These are phyloP conservation scores for Solanum habrochaites DNA, from an alignment of 257 asterid genomes.

Conservation along the genomic window DNA sequence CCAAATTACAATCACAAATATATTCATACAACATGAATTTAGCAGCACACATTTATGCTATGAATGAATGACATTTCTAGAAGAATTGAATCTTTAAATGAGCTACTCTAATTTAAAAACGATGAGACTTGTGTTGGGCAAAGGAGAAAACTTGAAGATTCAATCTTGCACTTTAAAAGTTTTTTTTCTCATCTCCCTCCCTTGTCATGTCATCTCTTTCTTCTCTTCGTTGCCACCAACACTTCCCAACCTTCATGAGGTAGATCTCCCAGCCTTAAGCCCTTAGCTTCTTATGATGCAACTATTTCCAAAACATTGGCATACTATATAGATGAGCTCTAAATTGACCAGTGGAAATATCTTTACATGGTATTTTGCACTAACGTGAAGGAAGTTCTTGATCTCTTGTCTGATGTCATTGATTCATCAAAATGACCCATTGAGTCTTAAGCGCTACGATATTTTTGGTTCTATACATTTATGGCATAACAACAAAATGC, in stretches of 20 bases:
- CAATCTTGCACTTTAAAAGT: no score
- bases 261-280: conserved; percentile 43
- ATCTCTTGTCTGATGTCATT: conserved; percentile 51
- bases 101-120: no score
- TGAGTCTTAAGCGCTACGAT: conserved; percentile 67
- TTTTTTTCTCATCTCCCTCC: no score
- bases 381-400: conserved; percentile 66
- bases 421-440: conserved; percentile 53
- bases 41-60: no score
- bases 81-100: background rate
- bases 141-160: no score
- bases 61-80: background rate
- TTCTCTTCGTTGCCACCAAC: no score
- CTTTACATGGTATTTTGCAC: background rate
- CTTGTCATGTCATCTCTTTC: no score
- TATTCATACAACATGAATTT: no score
- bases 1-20: background rate
- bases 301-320: conserved; percentile 1
- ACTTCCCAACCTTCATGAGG: conserved; percentile 29
- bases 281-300: conserved; percentile 79
- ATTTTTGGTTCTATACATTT: conserved; percentile 78
- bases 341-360: background rate
- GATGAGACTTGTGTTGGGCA: no score
- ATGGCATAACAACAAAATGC: conserved; percentile 54
- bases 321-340: background rate